Conservation (phyloP, 495 filamentous ascomycete genomes). For the Pyrenula aspistea region DNA sequence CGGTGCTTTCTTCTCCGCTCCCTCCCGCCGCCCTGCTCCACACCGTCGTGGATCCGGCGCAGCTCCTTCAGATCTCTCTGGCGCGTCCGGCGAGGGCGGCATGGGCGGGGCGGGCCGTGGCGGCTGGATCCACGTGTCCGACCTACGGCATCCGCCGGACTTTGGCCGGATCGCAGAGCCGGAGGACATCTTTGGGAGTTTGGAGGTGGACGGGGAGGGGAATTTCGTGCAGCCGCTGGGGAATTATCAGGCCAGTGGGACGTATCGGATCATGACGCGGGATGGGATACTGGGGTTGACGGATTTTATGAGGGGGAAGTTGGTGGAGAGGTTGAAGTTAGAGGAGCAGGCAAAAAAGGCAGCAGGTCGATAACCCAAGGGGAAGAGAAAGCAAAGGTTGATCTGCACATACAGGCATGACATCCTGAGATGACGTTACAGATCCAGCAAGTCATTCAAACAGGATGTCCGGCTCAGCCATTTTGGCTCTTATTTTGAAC, state of each 20-base stretch:
- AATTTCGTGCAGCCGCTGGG: constrained; percentile 51
- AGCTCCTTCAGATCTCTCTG: constrained; percentile 45
- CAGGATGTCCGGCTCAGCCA: no score
- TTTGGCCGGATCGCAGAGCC: constrained; percentile 80
- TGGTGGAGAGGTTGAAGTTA: constrained; percentile 27
- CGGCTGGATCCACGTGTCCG: constrained; percentile 83
- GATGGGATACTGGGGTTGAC: constrained; percentile 50
- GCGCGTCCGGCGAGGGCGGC: constrained; percentile 73
- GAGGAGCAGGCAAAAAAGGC: background rate
- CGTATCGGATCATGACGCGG: constrained; percentile 44
- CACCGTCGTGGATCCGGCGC: constrained; percentile 30
- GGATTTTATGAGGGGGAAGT: constrained; percentile 42
- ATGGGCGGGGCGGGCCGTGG: constrained; percentile 71
- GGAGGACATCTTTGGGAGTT: constrained; percentile 89
- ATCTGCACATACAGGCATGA: no score
- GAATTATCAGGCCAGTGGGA: constrained; percentile 48
- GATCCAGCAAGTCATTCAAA: no score
- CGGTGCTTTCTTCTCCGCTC: constrained; percentile 53
- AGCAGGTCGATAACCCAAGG: no score
- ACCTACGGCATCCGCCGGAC: constrained; percentile 70
- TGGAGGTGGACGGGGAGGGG: constrained; percentile 70
- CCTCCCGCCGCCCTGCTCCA: no score
- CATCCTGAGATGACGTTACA: no score
- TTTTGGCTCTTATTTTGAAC: no score
- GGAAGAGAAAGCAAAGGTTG: no score